These are phyloP conservation scores for Castanea mollissima DNA, from an alignment of 306 rosid species.

Conservation along the genomic window DNA sequence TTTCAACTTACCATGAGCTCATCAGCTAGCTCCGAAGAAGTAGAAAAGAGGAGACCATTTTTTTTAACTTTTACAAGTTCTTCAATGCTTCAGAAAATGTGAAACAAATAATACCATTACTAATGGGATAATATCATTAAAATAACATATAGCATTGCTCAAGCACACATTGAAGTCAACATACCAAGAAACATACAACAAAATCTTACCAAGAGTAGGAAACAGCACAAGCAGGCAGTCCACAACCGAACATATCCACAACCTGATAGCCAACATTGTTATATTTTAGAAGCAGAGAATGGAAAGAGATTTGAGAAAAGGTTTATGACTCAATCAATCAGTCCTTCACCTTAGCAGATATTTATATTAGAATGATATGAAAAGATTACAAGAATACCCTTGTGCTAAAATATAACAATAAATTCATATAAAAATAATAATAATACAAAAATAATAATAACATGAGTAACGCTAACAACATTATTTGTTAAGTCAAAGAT, in stretches of 20 bases:
- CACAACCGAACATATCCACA: slow-evolving; percentile 99
- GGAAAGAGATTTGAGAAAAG: neutral
- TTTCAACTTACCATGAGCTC: slow-evolving; percentile 72
- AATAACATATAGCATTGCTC: neutral
- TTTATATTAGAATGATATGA: too few relatives aligned
- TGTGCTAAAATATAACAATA: too few relatives aligned
- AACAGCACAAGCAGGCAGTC: slow-evolving; percentile 96
- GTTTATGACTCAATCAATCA: too few relatives aligned
- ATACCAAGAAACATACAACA: neutral
- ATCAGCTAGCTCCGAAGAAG: slow-evolving; percentile 92
- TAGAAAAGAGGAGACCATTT: slow-evolving; percentile 85
- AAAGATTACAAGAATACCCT: too few relatives aligned
- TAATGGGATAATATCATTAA: neutral
- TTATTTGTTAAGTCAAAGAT: neutral
- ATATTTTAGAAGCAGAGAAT: neutral
- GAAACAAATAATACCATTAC: slow-evolving; percentile 14
- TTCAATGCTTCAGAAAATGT: slow-evolving; percentile 54
- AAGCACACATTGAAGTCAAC: neutral
- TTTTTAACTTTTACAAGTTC: slow-evolving; percentile 83
- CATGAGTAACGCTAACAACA: neutral
- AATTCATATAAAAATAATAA: too few relatives aligned
- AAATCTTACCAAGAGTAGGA: slow-evolving; percentile 83
- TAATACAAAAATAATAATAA: too few relatives aligned
- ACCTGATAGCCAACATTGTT: slow-evolving; percentile 42
- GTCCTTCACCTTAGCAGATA: too few relatives aligned